These are phyloP conservation scores for Immersiporthe knoxdaviesiana DNA, from an alignment of 2,329 filamentous ascomycete genomes.

Conservation along the genomic window DNA sequence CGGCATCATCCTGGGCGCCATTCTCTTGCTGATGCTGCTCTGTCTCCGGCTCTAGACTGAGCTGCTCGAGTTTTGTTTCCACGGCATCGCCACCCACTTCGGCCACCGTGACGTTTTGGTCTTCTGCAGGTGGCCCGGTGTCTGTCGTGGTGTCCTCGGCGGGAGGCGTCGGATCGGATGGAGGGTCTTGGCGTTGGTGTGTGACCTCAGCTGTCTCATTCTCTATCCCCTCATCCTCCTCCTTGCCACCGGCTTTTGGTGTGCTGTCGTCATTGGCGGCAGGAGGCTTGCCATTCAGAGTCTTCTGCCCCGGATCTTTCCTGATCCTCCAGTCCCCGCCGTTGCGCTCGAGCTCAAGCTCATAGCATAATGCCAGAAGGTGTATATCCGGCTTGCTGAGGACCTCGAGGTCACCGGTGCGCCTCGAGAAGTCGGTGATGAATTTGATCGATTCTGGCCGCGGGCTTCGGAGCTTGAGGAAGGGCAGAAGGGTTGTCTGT, in stretches of 20 bases:
- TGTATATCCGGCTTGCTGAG: conserved; percentile 89
- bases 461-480: conserved; percentile 77
- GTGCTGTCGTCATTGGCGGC: conserved; percentile 33
- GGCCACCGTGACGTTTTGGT: conserved; percentile 27
- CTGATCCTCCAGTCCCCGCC: conserved; percentile 86
- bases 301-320: conserved; percentile 77
- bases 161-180: conserved; percentile 19
- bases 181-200: conserved; percentile 12
- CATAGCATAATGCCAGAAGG: conserved; percentile 87
- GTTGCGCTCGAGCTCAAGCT: conserved; percentile 90
- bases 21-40: conserved; percentile 38
- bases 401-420: conserved; percentile 86
- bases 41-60: conserved; percentile 34
- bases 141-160: not conserved
- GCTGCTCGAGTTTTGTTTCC: conserved; percentile 33
- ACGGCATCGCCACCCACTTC: conserved; percentile 24
- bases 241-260: not conserved
- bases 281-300: conserved; percentile 71
- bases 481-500: conserved; percentile 83
- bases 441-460: conserved; percentile 76
- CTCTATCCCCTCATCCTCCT: not conserved
- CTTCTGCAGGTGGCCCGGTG: conserved; percentile 20
- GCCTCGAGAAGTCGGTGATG: conserved; percentile 81
- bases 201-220: not conserved
- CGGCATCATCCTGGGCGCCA: conserved; percentile 34